Evolutionary conservation across 805 yeast species (phyloP).

Genomic region (Henningerozyma blattae): DNA sequence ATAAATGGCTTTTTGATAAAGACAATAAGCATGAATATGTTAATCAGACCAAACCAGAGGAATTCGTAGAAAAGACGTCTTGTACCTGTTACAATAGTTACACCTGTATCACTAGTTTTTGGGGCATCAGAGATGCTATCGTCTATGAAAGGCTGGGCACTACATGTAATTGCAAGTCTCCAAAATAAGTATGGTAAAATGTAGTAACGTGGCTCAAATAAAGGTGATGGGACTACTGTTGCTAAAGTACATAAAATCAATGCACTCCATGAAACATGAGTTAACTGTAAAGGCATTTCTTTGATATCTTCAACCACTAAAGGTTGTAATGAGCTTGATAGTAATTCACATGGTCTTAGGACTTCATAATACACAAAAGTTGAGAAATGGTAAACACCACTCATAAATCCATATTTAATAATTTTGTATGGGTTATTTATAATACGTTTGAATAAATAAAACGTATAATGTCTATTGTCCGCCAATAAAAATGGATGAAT

Average conservation of each 20-base stretch:
- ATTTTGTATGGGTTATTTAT: constrained; percentile 33
- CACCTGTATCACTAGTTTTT: constrained; percentile 3
- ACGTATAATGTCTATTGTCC: constrained; percentile 88
- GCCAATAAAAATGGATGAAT: constrained; percentile 87
- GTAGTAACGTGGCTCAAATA: constrained; percentile 89
- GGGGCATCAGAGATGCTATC: constrained; percentile 15
- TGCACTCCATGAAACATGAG: constrained; percentile 37
- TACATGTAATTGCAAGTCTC: constrained; percentile 40
- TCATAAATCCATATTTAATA: constrained; percentile 36
- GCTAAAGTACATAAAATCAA: constrained; percentile 39
- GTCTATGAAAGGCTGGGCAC: constrained; percentile 26
- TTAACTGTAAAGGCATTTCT: constrained; percentile 29
- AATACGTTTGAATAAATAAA: constrained; percentile 66
- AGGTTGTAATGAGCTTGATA: constrained; percentile 26
- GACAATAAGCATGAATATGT: constrained; percentile 38
- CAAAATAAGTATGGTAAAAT: constrained; percentile 70
- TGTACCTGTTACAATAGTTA: constrained; percentile 12
- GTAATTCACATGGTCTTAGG: constrained; percentile 25
- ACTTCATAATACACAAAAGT: constrained; percentile 27
- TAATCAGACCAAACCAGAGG: constrained; percentile 47
- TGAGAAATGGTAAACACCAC: constrained; percentile 63
- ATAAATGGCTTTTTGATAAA: constrained; percentile 51
- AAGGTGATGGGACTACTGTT: constrained; percentile 78
- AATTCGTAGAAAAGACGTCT: constrained; percentile 41
- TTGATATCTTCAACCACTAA: constrained; percentile 25